phyloP scores from a whole-genome alignment of 441 rosid species.

The Euphorbia schlechtendalii region DNA sequence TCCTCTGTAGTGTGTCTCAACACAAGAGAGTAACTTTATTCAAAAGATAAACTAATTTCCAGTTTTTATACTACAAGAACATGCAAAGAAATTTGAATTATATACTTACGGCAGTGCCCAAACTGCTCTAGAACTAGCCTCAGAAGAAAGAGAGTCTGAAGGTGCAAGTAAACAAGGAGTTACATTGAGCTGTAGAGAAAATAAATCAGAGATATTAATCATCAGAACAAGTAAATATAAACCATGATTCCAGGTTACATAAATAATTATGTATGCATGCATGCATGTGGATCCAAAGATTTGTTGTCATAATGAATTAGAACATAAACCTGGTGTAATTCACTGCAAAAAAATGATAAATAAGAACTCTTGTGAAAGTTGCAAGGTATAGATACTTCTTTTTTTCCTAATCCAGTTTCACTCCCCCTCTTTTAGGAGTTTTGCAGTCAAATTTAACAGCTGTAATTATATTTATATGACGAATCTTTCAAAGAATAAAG shows the following conservation, averaged over 20 bases:
- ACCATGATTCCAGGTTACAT: conserved; percentile 6
- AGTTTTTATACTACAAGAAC: not conserved
- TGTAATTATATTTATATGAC: not conserved
- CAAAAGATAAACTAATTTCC: conserved; percentile 16
- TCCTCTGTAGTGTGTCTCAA: conserved; percentile 97
- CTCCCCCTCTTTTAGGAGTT: not conserved
- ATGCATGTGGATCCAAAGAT: no score
- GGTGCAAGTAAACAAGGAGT: conserved; percentile 83
- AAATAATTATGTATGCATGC: not conserved
- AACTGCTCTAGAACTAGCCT: conserved; percentile 48
- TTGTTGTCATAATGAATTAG: not conserved
- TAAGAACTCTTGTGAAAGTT: not conserved
- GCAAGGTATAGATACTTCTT: not conserved
- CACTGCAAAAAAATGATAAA: conserved; percentile 1
- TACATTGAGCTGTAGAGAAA: conserved; percentile 68
- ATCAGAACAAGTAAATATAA: conserved; percentile 5
- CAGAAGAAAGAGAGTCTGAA: conserved; percentile 33
- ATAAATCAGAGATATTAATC: conserved; percentile 21
- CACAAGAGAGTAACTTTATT: conserved; percentile 82
- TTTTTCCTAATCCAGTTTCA: not conserved
- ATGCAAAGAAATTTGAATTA: conserved; percentile 13
- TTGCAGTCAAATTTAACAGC: not conserved
- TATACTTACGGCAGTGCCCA: conserved; percentile 81
- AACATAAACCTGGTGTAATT: conserved; percentile 1
- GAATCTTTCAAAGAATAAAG: not conserved